Base-by-base conservation (phyloP, 202 grass and related monocot genomes). In the Schoenoplectus triqueter region DNA sequence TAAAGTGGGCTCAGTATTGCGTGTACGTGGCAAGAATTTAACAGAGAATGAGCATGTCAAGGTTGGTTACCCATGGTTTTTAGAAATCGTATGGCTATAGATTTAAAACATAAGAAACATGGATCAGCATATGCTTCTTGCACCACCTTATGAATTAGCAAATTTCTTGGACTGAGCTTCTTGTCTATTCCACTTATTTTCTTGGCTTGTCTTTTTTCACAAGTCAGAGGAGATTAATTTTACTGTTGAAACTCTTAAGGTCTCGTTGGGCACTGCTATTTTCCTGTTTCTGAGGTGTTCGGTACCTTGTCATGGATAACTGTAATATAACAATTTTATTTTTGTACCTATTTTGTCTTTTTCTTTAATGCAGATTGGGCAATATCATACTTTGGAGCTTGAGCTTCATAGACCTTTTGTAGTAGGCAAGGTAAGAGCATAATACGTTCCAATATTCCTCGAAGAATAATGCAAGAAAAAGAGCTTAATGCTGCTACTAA, bases 381-480 rank as follows among this genome's bases (percentile, higher is more conserved):
- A 98, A 84, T 95, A 92, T 79, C 92, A 95, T 85, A 98, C 95
- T 39, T 83, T 98, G 80, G 91, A 95, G 84, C 88, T 98, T 86
- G 92, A 98, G 87, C 81, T 82, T 52, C 90, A 95, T 68, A 93
- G 92, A 79, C 87, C 88, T 77, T 93, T 98, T 86, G 82, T 87
- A 73, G 83, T 98, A 88, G 66, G 73, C 80, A 98, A 98, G 95
- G 95, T 98, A 88, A 59, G 59, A 4, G 49, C 39, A 78, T 66
- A 86, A 48, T 83, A 31, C 82, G 5, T 60, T 54, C 10, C 6
- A 77, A 45, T 49, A 71, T 67, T 64, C 15, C 59, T 68, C 76
- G 67, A 55, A 77, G 67, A 55, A 77, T 87, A 17, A 20, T 40
- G 46, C 9, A 21, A 5, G 47, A 49, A 49, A 49, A 46, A 42